phyloP scores from a whole-genome alignment of 495 filamentous ascomycete species.

The Pyronema domesticum region DNA sequence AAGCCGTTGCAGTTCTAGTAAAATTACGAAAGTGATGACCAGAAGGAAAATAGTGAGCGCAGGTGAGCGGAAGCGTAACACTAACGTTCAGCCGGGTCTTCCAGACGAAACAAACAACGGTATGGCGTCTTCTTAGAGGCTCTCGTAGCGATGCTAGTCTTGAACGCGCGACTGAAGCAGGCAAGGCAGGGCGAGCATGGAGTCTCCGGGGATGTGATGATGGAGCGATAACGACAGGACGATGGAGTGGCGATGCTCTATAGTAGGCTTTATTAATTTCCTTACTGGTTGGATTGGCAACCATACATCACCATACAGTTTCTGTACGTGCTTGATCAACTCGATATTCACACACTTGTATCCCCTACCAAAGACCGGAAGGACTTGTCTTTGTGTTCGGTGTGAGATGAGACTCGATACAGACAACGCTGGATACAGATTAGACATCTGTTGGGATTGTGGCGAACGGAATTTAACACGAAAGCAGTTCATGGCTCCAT shows the following conservation, averaged over 20 bases:
- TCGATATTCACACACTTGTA: background rate
- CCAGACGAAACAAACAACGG: background rate
- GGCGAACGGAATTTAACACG: too few species aligned
- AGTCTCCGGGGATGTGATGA: too few species aligned
- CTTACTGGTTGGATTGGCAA: too few species aligned
- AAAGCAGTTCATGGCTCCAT: too few species aligned
- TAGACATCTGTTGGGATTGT: background rate
- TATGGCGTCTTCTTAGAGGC: background rate
- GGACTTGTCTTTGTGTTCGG: background rate
- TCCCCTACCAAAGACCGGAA: background rate
- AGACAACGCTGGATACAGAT: background rate
- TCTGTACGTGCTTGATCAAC: background rate
- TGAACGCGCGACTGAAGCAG: background rate
- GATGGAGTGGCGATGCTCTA: background rate
- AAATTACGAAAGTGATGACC: too few species aligned
- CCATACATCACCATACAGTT: background rate
- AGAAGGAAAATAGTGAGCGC: too few species aligned
- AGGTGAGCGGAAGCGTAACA: too few species aligned
- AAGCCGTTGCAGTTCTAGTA: too few species aligned
- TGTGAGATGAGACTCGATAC: background rate
- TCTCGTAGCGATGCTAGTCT: background rate
- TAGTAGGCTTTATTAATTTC: too few species aligned
- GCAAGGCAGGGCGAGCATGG: background rate
- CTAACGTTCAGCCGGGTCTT: too few species aligned
- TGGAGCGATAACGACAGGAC: background rate